Conservation (phyloP, 73 alveolate genomes). For the Tetrahymena borealis region DNA sequence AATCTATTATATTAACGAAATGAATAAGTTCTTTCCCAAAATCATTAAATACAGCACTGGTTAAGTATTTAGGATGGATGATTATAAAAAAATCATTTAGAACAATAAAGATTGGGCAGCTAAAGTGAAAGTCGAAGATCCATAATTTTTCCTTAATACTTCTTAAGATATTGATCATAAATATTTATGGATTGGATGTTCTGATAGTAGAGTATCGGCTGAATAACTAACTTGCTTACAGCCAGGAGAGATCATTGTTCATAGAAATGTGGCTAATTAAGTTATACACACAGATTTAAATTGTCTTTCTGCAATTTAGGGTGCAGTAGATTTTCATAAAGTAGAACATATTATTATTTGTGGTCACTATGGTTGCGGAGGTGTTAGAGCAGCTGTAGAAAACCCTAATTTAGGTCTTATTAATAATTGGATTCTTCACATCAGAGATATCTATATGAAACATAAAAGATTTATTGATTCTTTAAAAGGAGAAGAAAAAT, state of each 20-base stretch:
- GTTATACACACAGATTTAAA: slow-evolving; percentile 25
- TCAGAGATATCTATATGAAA: slow-evolving; percentile 6
- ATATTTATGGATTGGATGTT: slow-evolving; percentile 33
- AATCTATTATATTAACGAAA: neutral
- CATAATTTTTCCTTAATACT: slow-evolving; percentile 8
- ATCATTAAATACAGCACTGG: neutral
- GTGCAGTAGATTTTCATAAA: slow-evolving; percentile 18
- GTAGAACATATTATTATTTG: slow-evolving; percentile 21
- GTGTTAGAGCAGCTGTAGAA: slow-evolving; percentile 37
- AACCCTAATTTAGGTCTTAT: slow-evolving; percentile 29
- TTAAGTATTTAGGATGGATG: neutral
- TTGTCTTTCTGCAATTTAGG: slow-evolving; percentile 9
- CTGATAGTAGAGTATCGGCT: slow-evolving; percentile 31
- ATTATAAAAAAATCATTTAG: neutral
- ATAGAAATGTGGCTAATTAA: slow-evolving; percentile 14
- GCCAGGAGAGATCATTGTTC: slow-evolving; percentile 25
- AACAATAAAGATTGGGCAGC: slow-evolving; percentile 4
- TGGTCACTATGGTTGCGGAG: slow-evolving; percentile 37
- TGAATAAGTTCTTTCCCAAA: neutral
- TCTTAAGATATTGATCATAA: slow-evolving; percentile 15
- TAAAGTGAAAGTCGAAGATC: slow-evolving; percentile 12
- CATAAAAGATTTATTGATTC: slow-evolving; percentile 20
- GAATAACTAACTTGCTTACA: slow-evolving; percentile 1
- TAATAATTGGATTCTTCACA: slow-evolving; percentile 26
- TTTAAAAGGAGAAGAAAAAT: slow-evolving; percentile 8